Base-by-base conservation (phyloP, 257 asterid species). In the Lithospermum erythrorhizon region DNA sequence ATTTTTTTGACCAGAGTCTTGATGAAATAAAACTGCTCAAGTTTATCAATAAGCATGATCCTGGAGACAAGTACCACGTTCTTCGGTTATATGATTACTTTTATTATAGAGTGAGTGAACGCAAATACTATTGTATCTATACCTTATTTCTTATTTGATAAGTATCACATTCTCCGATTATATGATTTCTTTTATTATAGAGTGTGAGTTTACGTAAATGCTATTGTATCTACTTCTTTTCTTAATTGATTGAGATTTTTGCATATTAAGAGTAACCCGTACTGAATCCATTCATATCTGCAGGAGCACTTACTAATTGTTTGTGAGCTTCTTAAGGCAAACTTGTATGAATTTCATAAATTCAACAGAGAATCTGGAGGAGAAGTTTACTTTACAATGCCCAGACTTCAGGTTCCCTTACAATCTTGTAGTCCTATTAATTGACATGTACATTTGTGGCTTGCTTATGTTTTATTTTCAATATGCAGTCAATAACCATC, bases 351-450 rank as follows among this genome's bases (percentile, higher is more conserved):
- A 76, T 91, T 91, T 70, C 98, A 91, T 57, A 91, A 91, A 71
- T 91, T 91, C 68, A 91, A 91, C 78, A 74, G 98, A 76, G 98
- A 91, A 82, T 88, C 98, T 61, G 98, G 98, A 55, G 98, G 98
- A 52, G 98, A 91, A 75, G 98, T 88, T 68, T 91, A 91, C 81
- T 91, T 91, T 72, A 88, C 98, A 32, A 91, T 91, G 97, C 98
- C 98, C 67, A 84, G 98, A 69, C 84, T 91, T 63, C 97, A 91
- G 97, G 98, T 91, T 71, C 63, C 83, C 71, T 35, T 58, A 37
- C 70, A 56, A 56, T 47, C 55, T 61, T 45, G 55, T 41, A 65
- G 54, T 62, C 29, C 53, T 54, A 57, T 35, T 59, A 72, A 51
- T 72, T 73, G 17, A 9, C 23, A 27, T 61, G 53, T 58, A 66